phyloP scores from a whole-genome alignment of 2,329 filamentous ascomycete genomes.

The Dryadomyces quercus-mongolicae region DNA sequence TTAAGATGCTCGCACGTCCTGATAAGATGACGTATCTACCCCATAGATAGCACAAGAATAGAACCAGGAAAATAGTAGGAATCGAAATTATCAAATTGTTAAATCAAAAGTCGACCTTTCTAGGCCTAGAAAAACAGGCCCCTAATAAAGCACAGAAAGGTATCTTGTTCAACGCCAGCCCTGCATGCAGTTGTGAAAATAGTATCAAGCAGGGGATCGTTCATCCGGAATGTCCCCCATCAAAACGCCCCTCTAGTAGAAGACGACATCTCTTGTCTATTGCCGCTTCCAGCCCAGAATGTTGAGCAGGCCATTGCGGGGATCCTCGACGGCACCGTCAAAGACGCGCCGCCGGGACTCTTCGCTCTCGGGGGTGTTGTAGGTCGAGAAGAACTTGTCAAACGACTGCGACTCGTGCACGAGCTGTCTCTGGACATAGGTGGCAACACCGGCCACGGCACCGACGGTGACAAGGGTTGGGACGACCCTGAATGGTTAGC shows the following conservation, averaged over 20 bases:
- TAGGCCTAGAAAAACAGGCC: not conserved
- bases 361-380: slow-evolving; percentile 25
- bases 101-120: not conserved
- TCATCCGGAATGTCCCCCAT: not conserved
- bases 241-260: not conserved
- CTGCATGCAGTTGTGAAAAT: not conserved
- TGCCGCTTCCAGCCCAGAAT: slow-evolving; percentile 17
- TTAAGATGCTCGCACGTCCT: too few relatives aligned
- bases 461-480: slow-evolving; percentile 9
- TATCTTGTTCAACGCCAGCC: not conserved
- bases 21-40: too few relatives aligned
- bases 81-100: not conserved
- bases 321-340: slow-evolving; percentile 19
- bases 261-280: not conserved
- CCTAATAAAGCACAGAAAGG: not conserved
- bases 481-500: slow-evolving; percentile 6
- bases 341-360: slow-evolving; percentile 21
- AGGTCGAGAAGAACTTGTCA: slow-evolving; percentile 24
- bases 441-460: slow-evolving; percentile 15
- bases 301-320: slow-evolving; percentile 23
- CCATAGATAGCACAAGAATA: too few relatives aligned
- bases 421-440: slow-evolving; percentile 22
- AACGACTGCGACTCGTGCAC: slow-evolving; percentile 20
- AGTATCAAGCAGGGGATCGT: not conserved
- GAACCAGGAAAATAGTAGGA: too few relatives aligned